Base-by-base conservation (phyloP, 768 basidiomycete genomes). In the Suillus brevipes region DNA sequence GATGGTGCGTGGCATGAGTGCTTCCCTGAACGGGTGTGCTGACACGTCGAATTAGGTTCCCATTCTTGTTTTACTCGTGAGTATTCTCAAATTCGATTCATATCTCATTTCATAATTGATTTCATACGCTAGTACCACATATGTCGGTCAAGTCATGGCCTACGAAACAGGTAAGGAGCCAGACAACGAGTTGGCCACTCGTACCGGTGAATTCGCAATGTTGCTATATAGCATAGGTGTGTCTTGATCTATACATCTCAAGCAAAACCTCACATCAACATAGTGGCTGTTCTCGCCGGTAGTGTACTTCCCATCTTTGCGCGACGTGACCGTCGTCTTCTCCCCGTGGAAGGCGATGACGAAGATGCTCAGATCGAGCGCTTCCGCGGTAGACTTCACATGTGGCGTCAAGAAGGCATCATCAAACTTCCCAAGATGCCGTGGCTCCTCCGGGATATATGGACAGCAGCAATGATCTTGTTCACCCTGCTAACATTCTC, bases 61-160 rank as follows among this genome's bases (percentile, higher is more conserved):
- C 96, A 1, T 98, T 95, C 81, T 81, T 97, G 47, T 97, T 98
- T 77, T 95, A 94, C 70, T 86, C 92, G 91, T 91, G 75, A 64
- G 87, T 76, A 36, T 40, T 50, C 43, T 40, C 12, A 43, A 43
- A 45, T 42, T 45, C 42, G 14, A 37, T 47, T 37, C 36, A n/a
- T 53, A 37, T 49, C n/a, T 43, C n/a, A 56, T 63, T 38, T 49
- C 28, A 36, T 6, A 16, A 10, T 66, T 70, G 6, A 66, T 58
- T 47, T 12, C 2, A 45, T 42, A 9, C 10, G 53, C 25, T 64
- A 94, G 92, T 18, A 98, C 96, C 10, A 96, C 95, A 1, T 98
- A 96, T 73, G 84, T 98, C 62, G 94, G 94, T 6, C 95, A 97
- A 78, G 82, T 97, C 23, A 95, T 98, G 94, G 94, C 94, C 9